Base-by-base conservation (phyloP, 495 filamentous ascomycete species). In the Daldinia grandis region DNA sequence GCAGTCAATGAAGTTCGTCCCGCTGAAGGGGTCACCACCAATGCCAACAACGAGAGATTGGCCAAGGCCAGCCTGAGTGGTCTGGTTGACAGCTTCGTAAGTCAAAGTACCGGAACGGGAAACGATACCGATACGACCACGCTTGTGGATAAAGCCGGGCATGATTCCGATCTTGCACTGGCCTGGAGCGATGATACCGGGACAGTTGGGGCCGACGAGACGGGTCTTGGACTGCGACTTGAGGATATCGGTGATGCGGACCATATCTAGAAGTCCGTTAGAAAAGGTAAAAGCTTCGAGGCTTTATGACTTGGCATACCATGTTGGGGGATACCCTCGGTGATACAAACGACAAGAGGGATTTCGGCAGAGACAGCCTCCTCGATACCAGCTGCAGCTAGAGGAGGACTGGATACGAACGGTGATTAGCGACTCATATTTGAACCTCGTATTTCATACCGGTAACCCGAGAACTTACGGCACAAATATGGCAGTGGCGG, bases 121-220 rank as follows among this genome's bases (percentile, higher is more conserved):
- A 81, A 99, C 95, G 80, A 99, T 98, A 78, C 95, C 95, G 77
- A 99, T 91, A 75, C 95, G 93, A 70, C 95, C 95, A 76, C 95
- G 93, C 88, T 99, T 98, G 88, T 99, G 95, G 85, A 99, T 98
- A 87, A 98, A 97, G 75, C 95, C 95, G 47, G 95, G 95, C 95
- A 99, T 99, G 84, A 99, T 99, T 77, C 95, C 95, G 79, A 99
- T 99, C 86, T 99, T 99, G 89, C 95, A 99, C 90, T 97, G 95
- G 68, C 95, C 95, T 49, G 88, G 88, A 74, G 95, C 95, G 77
- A 99, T 99, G 81, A 99, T 95, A 79, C 95, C 95, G 55, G 95
- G 95, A 84, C 95, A 99, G 87, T 99, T 99, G 57, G 96, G 96
- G 64, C 96, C 95, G 51, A 99, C 93, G 67, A 99, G 83, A 73